These are phyloP conservation scores for Geotrichum europaeum DNA, from an alignment of 1,139 yeast species.

Conservation along the genomic window DNA sequence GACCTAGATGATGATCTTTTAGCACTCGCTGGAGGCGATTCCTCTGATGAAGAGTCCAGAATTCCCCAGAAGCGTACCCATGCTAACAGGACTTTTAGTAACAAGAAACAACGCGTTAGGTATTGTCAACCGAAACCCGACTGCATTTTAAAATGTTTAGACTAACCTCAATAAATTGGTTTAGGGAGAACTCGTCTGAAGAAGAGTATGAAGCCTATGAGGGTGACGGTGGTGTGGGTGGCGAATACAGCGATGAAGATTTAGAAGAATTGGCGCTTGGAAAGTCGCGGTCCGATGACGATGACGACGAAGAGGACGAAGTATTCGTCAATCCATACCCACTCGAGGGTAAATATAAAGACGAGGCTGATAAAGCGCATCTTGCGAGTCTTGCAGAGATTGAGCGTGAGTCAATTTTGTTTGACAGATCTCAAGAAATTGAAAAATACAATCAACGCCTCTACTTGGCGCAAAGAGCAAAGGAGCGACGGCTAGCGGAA, in stretches of 20 bases:
- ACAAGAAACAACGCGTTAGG: conserved; percentile 27
- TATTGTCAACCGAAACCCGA: conserved; percentile 8
- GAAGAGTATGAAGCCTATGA: conserved; percentile 34
- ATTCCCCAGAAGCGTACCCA: conserved; percentile 16
- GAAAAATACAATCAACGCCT: conserved; percentile 78
- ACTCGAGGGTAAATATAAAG: conserved; percentile 81
- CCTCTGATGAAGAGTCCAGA: conserved; percentile 24
- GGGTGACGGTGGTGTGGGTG: conserved; percentile 31
- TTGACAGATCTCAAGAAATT: conserved; percentile 88
- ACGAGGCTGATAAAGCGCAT: conserved; percentile 65
- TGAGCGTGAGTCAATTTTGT: conserved; percentile 81
- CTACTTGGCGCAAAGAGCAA: conserved; percentile 75
- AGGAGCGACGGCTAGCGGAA: conserved; percentile 46
- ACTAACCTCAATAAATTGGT: not conserved
- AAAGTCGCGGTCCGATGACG: conserved; percentile 28
- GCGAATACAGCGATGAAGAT: conserved; percentile 30
- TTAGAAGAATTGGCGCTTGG: conserved; percentile 33
- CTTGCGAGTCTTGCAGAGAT: conserved; percentile 80
- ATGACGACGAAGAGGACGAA: conserved; percentile 39
- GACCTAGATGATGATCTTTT: conserved; percentile 63
- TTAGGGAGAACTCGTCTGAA: conserved; percentile 15
- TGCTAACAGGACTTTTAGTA: conserved; percentile 1
- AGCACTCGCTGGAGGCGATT: conserved; percentile 68
- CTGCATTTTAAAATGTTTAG: not conserved
- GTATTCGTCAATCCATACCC: conserved; percentile 74